Conservation (phyloP, 1,284 basidiomycete species). For the Thelephora terrestris region DNA sequence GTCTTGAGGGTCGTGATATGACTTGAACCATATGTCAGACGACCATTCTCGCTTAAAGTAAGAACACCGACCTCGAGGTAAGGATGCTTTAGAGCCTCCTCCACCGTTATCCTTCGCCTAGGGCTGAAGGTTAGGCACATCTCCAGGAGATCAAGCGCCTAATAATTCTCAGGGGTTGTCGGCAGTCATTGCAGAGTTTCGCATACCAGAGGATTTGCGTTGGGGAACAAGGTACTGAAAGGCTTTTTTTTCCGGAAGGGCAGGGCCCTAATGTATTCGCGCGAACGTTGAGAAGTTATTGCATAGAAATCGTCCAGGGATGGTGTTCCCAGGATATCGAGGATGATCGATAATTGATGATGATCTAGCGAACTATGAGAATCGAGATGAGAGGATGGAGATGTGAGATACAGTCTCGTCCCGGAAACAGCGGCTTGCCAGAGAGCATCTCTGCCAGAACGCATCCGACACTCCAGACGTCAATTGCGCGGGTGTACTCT, state of each 20-base stretch:
- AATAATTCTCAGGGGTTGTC: background rate
- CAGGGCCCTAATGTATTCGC: slow-evolving; percentile 89
- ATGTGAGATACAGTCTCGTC: slow-evolving; percentile 56
- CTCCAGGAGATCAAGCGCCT: slow-evolving; percentile 85
- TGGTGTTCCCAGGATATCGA: slow-evolving; percentile 86
- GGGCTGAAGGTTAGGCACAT: slow-evolving; percentile 90
- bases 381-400: slow-evolving; percentile 29
- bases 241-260: slow-evolving; percentile 85
- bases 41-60: background rate
- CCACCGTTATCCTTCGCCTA: slow-evolving; percentile 80
- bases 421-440: slow-evolving; percentile 86
- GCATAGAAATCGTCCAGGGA: slow-evolving; percentile 90
- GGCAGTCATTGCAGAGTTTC: background rate
- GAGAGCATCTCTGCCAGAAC: slow-evolving; percentile 92
- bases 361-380: slow-evolving; percentile 56
- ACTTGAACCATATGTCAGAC: slow-evolving; percentile 28
- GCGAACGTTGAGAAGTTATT: slow-evolving; percentile 76
- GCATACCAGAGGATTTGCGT: slow-evolving; percentile 65
- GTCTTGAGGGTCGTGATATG: slow-evolving; percentile 85
- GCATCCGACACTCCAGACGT: slow-evolving; percentile 91
- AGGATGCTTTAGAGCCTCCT: slow-evolving; percentile 85
- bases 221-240: slow-evolving; percentile 67
- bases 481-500: slow-evolving; percentile 87
- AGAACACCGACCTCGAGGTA: slow-evolving; percentile 64
- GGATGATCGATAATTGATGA: slow-evolving; percentile 80